Conservation (phyloP, 306 rosid genomes). For the Sphenostylis stenocarpa region DNA sequence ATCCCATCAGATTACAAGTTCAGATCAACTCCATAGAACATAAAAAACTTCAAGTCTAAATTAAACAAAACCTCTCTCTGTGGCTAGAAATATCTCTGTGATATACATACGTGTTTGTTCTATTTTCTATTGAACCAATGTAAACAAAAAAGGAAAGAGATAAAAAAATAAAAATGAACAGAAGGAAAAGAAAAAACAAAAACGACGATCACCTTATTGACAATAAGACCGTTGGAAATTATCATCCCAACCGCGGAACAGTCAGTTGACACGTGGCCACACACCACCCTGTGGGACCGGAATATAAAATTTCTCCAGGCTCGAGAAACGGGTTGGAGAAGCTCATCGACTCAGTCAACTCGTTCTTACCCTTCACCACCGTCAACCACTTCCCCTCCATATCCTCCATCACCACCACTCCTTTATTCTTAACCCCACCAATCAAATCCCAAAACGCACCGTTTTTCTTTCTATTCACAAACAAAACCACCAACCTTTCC, state of each 20-base stretch:
- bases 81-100: neutral
- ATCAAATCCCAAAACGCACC: conserved; percentile 63
- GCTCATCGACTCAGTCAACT: conserved; percentile 39
- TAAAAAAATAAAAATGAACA: neutral
- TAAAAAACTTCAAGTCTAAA: neutral
- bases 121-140: neutral
- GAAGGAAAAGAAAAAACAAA: neutral
- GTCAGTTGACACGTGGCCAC: neutral
- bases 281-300: conserved; percentile 24
- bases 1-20: neutral
- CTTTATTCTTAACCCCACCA: conserved; percentile 25
- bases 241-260: conserved; percentile 4
- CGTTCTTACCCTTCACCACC: conserved; percentile 17
- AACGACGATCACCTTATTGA: neutral
- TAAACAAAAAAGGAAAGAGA: neutral
- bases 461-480: conserved; percentile 48
- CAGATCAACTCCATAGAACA: neutral
- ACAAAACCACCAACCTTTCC: conserved; percentile 45
- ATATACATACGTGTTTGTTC: neutral
- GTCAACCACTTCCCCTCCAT: conserved; percentile 44
- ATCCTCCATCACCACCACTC: conserved; percentile 29
- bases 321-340: conserved; percentile 58
- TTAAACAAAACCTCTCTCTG: neutral
- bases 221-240: neutral
- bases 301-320: conserved; percentile 41